These are phyloP conservation scores for Tricholoma hemisulphureum DNA, from an alignment of 768 basidiomycete species.

Conservation along the genomic window DNA sequence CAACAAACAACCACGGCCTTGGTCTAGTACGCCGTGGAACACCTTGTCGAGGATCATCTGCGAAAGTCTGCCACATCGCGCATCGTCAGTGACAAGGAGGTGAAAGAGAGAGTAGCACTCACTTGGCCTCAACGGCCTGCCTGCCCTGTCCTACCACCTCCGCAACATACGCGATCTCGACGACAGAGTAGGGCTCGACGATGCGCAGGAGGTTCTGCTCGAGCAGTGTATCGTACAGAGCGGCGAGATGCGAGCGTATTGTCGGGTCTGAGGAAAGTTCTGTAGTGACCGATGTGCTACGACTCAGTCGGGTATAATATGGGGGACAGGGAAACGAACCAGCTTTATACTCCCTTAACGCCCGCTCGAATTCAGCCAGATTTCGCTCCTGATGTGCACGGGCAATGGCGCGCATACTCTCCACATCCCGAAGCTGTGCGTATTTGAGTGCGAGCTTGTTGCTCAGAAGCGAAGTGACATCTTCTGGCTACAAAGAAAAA, in stretches of 20 bases:
- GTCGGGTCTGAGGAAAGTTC: conserved; percentile 95
- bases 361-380: conserved; percentile 85
- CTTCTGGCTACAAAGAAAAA: conserved; percentile 67
- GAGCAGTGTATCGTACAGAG: conserved; percentile 92
- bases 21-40: conserved; percentile 93
- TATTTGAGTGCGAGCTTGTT: conserved; percentile 90
- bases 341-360: conserved; percentile 80
- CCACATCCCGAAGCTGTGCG: conserved; percentile 83
- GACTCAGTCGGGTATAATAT: background rate
- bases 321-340: conserved; percentile 38
- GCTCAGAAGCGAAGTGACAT: conserved; percentile 81
- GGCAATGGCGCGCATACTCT: conserved; percentile 94
- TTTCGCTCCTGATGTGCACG: conserved; percentile 91
- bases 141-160: conserved; percentile 82
- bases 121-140: conserved; percentile 91
- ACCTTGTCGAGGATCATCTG: conserved; percentile 99
- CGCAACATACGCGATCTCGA: conserved; percentile 90
- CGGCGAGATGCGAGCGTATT: conserved; percentile 91
- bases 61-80: conserved; percentile 58
- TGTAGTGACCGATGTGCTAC: conserved; percentile 27
- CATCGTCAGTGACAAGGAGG: background rate
- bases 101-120: conserved; percentile 23
- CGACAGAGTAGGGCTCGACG: conserved; percentile 92
- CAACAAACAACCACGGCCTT: conserved; percentile 86
- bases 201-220: conserved; percentile 95